Base-by-base conservation (phyloP, 2,329 filamentous ascomycete genomes). In the Neoscytalidium dimidiatum region DNA sequence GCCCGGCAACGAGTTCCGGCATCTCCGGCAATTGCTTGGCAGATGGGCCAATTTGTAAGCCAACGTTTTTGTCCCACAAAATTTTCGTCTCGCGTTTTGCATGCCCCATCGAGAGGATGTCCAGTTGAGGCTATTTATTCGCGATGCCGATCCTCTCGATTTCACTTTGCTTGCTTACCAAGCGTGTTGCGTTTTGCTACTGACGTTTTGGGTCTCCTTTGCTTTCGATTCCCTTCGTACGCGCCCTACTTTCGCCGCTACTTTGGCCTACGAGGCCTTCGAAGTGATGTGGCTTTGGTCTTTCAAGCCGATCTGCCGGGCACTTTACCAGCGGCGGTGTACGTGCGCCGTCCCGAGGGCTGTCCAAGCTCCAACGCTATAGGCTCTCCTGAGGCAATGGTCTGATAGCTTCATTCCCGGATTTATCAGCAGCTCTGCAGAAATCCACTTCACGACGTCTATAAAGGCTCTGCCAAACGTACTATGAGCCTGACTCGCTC, bases 401-500 rank as follows among this genome's bases (percentile, higher is more conserved):
- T 53, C 51, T 43, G 35, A 28, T 57, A 29, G 52, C 35, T 41
- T 43, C 29, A 41, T n/a, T 28, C 11, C 33, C 35, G 38, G 56
- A 58, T 58, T 58, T 58, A 58, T 58, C 56, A 58, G 38, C 53
- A 58, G 21, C 14, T n/a, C n/a, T 3, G 48, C 28, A 31, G 31
- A 46, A 19, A 17, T 23, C 17, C 8, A 31, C 26, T 5, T 31
- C 38, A 13, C 11, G 14, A 11, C 14, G 17, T 49, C 19, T 57
- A 57, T 57, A 57, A 43, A 57, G 6, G 23, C 1, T 5, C 11
- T 26, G 13, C 14, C 43, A 46, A 2, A 3, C 19, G 38, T 14
- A 26, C 1, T 11, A 38, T 21, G 29, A 14, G 21, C n/a, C 7
- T 1, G 2, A 8, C 13, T 38, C 21, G 4, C 19, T 35, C 29